Evolutionary conservation across 192 early-diverging fungal species (phyloP).

Genomic region (Entomortierella chlamydospora): DNA sequence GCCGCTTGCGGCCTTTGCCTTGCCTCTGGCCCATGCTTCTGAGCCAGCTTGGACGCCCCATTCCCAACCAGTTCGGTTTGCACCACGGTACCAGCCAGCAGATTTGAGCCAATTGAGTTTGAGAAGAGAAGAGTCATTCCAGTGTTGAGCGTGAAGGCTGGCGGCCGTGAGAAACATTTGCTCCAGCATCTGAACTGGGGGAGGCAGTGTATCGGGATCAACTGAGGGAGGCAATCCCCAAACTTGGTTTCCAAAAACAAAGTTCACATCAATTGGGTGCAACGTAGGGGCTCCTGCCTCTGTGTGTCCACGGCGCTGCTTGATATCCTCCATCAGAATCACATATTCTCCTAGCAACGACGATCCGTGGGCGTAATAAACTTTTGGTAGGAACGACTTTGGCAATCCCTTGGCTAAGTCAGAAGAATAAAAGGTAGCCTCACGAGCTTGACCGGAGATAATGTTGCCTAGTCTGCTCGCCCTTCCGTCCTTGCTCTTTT

Average conservation of each 20-base stretch:
- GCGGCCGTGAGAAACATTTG: slow-evolving; percentile 37
- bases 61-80: slow-evolving; percentile 20
- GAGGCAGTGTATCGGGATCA: slow-evolving; percentile 5
- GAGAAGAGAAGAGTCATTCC: slow-evolving; percentile 24
- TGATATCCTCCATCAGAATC: slow-evolving; percentile 42
- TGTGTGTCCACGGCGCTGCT: slow-evolving; percentile 10
- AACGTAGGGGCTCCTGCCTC: neutral
- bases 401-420: slow-evolving; percentile 31
- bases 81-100: slow-evolving; percentile 20
- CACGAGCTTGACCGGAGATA: slow-evolving; percentile 24
- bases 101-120: slow-evolving; percentile 25
- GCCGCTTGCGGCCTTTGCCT: slow-evolving; percentile 12
- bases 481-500: slow-evolving; percentile 23
- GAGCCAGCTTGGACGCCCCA: slow-evolving; percentile 21
- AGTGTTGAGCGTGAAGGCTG: slow-evolving; percentile 35
- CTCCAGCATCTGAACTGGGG: slow-evolving; percentile 9
- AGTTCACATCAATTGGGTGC: slow-evolving; percentile 32
- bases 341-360: slow-evolving; percentile 34
- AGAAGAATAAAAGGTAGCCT: slow-evolving; percentile 34
- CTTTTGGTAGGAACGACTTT: slow-evolving; percentile 17
- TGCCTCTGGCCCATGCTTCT: slow-evolving; percentile 16
- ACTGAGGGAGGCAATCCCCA: slow-evolving; percentile 29
- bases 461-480: slow-evolving; percentile 16
- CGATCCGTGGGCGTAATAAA: slow-evolving; percentile 31
- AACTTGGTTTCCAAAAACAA: slow-evolving; percentile 46